Percentiles rank a stretch among this genome's conserved stretches.
Conservation (phyloP, 2,329 filamentous ascomycete genomes). For the Penicillium sp. region DNA sequence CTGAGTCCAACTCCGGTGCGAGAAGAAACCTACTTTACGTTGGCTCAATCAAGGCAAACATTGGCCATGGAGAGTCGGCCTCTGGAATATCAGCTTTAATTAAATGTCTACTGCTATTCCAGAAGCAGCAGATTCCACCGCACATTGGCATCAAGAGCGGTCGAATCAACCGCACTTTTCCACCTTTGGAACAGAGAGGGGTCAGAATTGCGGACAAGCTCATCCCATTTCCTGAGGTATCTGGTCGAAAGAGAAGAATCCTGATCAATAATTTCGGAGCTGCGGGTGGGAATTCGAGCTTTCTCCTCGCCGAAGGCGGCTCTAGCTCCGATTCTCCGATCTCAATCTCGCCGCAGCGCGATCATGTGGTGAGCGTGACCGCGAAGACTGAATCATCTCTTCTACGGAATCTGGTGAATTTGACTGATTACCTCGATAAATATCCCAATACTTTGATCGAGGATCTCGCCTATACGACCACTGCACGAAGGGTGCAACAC, state of each 20-base stretch:
- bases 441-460: constrained; percentile 50
- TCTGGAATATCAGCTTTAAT: constrained; percentile 47
- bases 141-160: constrained; percentile 64
- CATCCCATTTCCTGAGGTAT: constrained; percentile 11
- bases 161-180: constrained; percentile 33
- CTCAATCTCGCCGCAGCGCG: constrained; percentile 52
- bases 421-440: constrained; percentile 54
- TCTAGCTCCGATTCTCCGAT: constrained; percentile 22
- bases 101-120: constrained; percentile 65
- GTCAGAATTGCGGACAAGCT: constrained; percentile 47
- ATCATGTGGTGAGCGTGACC: constrained; percentile 55
- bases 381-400: constrained; percentile 53
- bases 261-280: constrained; percentile 60
- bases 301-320: constrained; percentile 43
- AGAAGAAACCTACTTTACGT: background rate
- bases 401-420: constrained; percentile 53
- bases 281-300: constrained; percentile 54
- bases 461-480: constrained; percentile 62
- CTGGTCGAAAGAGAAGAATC: background rate
- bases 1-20: background rate
- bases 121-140: constrained; percentile 62
- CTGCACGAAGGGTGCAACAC: constrained; percentile 63
- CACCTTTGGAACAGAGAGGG: constrained; percentile 30
- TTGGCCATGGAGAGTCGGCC: constrained; percentile 49
- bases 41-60: constrained; percentile 35